These are phyloP conservation scores for Apiospora kogelbergensis DNA, from an alignment of 2,329 filamentous ascomycete genomes.

Conservation along the genomic window DNA sequence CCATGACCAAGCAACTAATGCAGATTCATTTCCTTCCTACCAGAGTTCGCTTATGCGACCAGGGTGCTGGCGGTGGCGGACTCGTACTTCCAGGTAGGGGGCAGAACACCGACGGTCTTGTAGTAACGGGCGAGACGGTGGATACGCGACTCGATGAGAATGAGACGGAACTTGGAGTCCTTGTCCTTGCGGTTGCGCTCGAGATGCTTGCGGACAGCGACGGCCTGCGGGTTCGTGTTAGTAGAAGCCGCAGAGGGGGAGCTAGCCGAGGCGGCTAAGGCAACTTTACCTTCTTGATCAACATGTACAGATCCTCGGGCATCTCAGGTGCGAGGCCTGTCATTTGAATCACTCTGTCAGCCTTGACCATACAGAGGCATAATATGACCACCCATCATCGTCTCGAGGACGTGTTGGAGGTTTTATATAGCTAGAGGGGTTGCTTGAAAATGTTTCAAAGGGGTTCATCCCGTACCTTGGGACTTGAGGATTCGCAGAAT, in stretches of 20 bases:
- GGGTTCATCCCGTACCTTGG: constrained; percentile 73
- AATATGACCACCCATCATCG: constrained; percentile 16
- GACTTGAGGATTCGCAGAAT: constrained; percentile 99
- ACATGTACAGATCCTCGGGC: constrained; percentile 99
- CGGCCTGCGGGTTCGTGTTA: constrained; percentile 59
- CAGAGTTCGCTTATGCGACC: constrained; percentile 68
- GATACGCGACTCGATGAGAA: constrained; percentile 99
- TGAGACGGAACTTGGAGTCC: constrained; percentile 99
- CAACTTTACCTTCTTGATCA: constrained; percentile 94
- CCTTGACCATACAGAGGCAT: constrained; percentile 87
- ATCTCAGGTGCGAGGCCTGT: constrained; percentile 98
- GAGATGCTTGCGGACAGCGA: constrained; percentile 99
- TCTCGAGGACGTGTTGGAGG: constrained; percentile 10
- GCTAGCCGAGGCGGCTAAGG: background rate
- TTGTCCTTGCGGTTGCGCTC: constrained; percentile 99
- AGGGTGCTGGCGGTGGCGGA: constrained; percentile 92
- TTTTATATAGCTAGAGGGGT: constrained; percentile 2
- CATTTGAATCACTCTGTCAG: constrained; percentile 82
- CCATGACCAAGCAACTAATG: constrained; percentile 29
- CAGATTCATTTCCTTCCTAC: constrained; percentile 20
- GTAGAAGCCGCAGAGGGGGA: constrained; percentile 9
- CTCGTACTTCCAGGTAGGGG: constrained; percentile 99
- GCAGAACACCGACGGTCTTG: constrained; percentile 85
- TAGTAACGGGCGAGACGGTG: constrained; percentile 99
- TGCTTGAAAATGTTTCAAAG: background rate